Conservation (phyloP, 306 rosid genomes). For the Parietaria judaica region DNA sequence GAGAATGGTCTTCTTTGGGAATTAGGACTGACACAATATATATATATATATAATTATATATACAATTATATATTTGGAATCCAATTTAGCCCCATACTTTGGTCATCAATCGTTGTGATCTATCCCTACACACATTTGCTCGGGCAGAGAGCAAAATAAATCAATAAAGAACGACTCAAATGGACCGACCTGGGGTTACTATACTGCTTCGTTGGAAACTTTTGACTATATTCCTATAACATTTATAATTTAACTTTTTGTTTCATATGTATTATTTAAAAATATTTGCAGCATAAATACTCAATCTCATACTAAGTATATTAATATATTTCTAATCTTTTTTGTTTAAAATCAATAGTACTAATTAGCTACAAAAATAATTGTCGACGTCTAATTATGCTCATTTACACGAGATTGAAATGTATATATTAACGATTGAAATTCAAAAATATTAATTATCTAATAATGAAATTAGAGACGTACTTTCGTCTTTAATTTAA, state of each 20-base stretch:
- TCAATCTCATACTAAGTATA: too few relatives aligned
- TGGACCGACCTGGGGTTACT: slow-evolving; percentile 50
- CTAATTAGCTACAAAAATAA: too few relatives aligned
- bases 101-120: slow-evolving; percentile 36
- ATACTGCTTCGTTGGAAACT: slow-evolving; percentile 35
- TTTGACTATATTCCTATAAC: slow-evolving; percentile 50
- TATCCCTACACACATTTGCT: slow-evolving; percentile 37
- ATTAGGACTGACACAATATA: slow-evolving; percentile 29
- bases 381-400: too few relatives aligned
- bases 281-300: too few relatives aligned
- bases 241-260: neutral
- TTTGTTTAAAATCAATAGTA: too few relatives aligned
- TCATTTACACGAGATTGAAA: too few relatives aligned
- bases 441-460: too few relatives aligned
- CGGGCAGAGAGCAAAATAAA: slow-evolving; percentile 66
- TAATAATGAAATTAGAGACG: too few relatives aligned
- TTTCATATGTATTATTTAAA: neutral
- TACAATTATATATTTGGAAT: slow-evolving; percentile 16
- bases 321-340: too few relatives aligned
- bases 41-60: neutral
- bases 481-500: too few relatives aligned
- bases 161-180: slow-evolving; percentile 30
- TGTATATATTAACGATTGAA: too few relatives aligned
- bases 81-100: slow-evolving; percentile 47
- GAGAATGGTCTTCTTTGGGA: slow-evolving; percentile 16